Percentiles rank a stretch among this genome's conserved stretches.
These are phyloP conservation scores for Lentithecium fluviatile DNA, from an alignment of 495 filamentous ascomycete genomes.

Conservation along the genomic window DNA sequence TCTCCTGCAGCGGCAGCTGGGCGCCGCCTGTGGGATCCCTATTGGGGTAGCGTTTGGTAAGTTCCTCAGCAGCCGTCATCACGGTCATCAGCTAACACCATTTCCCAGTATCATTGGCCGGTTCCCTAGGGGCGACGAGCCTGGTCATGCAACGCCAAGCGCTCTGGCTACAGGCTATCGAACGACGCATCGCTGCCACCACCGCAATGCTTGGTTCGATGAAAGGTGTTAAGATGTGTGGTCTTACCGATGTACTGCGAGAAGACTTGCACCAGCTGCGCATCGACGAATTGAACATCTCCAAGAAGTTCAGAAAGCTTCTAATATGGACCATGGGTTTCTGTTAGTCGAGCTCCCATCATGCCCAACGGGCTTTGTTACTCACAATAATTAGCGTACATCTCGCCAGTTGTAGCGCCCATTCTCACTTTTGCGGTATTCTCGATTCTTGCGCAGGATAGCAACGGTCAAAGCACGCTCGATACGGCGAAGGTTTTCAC, in stretches of 20 bases:
- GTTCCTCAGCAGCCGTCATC: constrained; percentile 17
- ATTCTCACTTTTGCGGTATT: constrained; percentile 55
- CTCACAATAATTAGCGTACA: constrained; percentile 44
- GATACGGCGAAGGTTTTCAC: constrained; percentile 57
- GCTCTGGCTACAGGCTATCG: constrained; percentile 47
- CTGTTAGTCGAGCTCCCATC: constrained; percentile 36
- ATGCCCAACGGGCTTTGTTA: constrained; percentile 8
- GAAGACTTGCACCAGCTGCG: constrained; percentile 52
- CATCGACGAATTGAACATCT: constrained; percentile 57
- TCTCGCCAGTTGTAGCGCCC: constrained; percentile 53
- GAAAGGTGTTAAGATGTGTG: constrained; percentile 65
- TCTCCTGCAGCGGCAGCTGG: constrained; percentile 58
- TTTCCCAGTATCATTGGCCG: constrained; percentile 39
- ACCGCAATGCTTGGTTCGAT: constrained; percentile 55
- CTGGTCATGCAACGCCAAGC: constrained; percentile 51
- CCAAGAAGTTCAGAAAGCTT: constrained; percentile 55
- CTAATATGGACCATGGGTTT: constrained; percentile 56
- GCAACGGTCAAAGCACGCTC: constrained; percentile 41
- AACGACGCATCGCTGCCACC: constrained; percentile 51
- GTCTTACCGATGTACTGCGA: constrained; percentile 47
- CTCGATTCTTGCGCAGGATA: constrained; percentile 49
- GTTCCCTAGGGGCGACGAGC: constrained; percentile 48
- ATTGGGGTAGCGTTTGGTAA: constrained; percentile 39
- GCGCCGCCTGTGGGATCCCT: constrained; percentile 55
- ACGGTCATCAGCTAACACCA: neutral